Base-by-base conservation (phyloP, 1,284 basidiomycete genomes). In the Meripilus lineatus region DNA sequence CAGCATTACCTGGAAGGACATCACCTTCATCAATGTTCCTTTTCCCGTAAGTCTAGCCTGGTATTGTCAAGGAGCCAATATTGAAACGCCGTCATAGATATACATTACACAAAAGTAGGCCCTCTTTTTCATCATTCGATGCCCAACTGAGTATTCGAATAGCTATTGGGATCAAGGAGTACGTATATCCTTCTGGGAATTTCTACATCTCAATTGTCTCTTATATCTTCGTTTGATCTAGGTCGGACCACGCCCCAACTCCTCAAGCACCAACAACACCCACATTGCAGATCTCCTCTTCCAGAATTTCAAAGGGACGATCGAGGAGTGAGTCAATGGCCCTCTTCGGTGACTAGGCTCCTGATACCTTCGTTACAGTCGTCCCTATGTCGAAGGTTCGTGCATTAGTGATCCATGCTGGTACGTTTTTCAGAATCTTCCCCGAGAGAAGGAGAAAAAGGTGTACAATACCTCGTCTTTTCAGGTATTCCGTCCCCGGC, bases 131-230 rank as follows among this genome's bases (percentile, higher is more conserved):
- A 22, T 5, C 21, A 5, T 10, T 38, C 37, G 10, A 11, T 34
- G 28, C 28, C 15, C 5, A 6, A 30, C n/a, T 32, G n/a, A 26
- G n/a, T 33, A 17, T 34, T 14, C 20, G 23, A 3, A 15, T 15
- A 80, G 77, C 58, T 81, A 81, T 51, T 79, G 75, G 74, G 77
- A 81, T 49, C 77, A 81, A 59, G 67, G 62, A 13, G 74, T 75
- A 53, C 41, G 65, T 54, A 15, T 7, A 30, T 28, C n/a, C 15
- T 18, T 38, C n/a, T n/a, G n/a, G n/a, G n/a, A n/a, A n/a, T n/a
- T n/a, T n/a, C n/a, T n/a, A n/a, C n/a, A n/a, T n/a, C n/a, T n/a
- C n/a, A n/a, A n/a, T n/a, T n/a, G n/a, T n/a, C n/a, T n/a, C n/a
- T n/a, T n/a, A n/a, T n/a, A n/a, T n/a, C n/a, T n/a, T n/a, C n/a